Conservation (phyloP, 805 yeast genomes). For the Nakazawaea ishiwadae region DNA sequence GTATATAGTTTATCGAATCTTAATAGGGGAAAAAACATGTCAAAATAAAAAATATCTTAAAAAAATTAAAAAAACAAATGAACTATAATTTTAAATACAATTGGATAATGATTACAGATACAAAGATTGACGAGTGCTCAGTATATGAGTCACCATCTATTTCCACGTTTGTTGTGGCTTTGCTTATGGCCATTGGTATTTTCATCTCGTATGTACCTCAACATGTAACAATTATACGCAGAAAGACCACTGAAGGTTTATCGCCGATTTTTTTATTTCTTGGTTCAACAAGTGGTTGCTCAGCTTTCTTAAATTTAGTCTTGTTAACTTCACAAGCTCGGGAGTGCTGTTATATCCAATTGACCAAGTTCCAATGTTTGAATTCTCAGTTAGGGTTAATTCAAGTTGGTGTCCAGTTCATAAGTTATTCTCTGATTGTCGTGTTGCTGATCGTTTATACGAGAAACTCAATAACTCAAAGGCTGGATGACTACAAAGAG, state of each 20-base stretch:
- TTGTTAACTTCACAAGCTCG: constrained; percentile 58
- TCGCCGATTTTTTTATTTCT: constrained; percentile 68
- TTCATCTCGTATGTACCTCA: constrained; percentile 73
- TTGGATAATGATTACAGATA: no score
- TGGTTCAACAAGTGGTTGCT: constrained; percentile 65
- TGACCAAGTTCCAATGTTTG: constrained; percentile 53
- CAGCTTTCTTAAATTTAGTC: constrained; percentile 62
- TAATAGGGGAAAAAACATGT: no score
- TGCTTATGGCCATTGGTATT: constrained; percentile 60
- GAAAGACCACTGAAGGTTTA: constrained; percentile 71
- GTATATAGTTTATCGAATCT: no score
- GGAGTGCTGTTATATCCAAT: constrained; percentile 46
- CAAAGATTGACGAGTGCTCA: no score
- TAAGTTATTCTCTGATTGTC: constrained; percentile 54
- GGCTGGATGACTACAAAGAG: constrained; percentile 36
- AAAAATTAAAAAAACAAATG: no score
- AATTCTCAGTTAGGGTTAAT: constrained; percentile 61
- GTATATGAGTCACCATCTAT: constrained; percentile 46
- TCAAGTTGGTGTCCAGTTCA: constrained; percentile 62
- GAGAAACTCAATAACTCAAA: constrained; percentile 38
- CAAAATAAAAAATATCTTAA: no score
- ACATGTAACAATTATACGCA: constrained; percentile 49
- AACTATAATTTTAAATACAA: no score
- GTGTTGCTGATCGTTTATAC: constrained; percentile 50
- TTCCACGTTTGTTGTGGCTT: constrained; percentile 43